Conservation (phyloP, 202 grass and related monocot species). For the Elaeis oleifera region DNA sequence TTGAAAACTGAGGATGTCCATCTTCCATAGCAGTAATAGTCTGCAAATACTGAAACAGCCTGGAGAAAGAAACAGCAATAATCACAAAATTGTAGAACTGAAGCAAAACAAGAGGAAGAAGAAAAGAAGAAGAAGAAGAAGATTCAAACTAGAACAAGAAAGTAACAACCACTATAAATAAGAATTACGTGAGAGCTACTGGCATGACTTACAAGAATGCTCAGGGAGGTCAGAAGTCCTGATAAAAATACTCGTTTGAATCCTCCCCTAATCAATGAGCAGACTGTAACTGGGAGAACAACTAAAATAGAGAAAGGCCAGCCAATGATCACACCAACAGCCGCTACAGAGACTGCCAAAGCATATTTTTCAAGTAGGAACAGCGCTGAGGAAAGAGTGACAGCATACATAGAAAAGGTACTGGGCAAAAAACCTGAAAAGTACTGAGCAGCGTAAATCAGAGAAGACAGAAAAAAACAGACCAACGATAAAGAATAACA, state of each 20-base stretch:
- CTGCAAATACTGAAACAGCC: constrained; percentile 67
- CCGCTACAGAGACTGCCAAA: constrained; percentile 58
- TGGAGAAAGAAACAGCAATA: constrained; percentile 27
- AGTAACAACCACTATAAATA: background rate
- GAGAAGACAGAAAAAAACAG: constrained; percentile 22
- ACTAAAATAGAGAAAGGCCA: constrained; percentile 97
- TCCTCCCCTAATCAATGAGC: constrained; percentile 67
- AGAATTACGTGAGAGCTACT: too few relatives aligned
- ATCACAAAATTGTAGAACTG: background rate
- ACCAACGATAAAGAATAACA: constrained; percentile 1
- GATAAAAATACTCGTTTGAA: constrained; percentile 77
- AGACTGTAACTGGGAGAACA: constrained; percentile 70
- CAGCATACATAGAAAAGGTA: constrained; percentile 97
- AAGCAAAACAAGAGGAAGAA: background rate
- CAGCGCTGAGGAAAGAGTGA: constrained; percentile 84
- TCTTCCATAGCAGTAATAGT: constrained; percentile 67
- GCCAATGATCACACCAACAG: constrained; percentile 85
- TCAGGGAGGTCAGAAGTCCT: constrained; percentile 59
- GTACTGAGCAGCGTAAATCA: constrained; percentile 1
- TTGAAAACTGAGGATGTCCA: constrained; percentile 84
- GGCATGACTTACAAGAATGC: constrained; percentile 67
- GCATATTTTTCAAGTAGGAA: constrained; percentile 87
- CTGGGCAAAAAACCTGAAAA: constrained; percentile 90
- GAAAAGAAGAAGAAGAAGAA: constrained; percentile 5
- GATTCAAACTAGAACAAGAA: background rate